phyloP scores from a whole-genome alignment of 192 early-diverging fungal species.

The Dimargaris cristalligena region DNA sequence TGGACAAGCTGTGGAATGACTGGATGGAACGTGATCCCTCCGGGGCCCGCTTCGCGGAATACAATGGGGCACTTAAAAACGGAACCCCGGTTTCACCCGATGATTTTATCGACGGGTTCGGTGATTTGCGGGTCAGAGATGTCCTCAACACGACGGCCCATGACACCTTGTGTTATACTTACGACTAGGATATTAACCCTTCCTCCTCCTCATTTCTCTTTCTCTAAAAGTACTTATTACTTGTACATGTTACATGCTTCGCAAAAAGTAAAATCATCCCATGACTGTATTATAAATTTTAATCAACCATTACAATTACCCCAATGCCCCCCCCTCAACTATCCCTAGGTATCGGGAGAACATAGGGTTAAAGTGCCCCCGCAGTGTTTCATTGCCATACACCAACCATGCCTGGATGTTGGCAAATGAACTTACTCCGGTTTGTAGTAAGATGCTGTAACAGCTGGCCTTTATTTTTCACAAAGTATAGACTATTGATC shows the following conservation, averaged over 20 bases:
- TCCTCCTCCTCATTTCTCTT: background rate
- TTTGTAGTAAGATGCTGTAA: no score
- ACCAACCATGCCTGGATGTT: no score
- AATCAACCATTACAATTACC: no score
- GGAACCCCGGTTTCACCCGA: background rate
- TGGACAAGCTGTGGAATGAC: conserved; percentile 24
- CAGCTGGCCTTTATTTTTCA: no score
- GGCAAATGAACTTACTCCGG: no score
- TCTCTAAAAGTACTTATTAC: no score
- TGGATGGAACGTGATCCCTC: conserved; percentile 11
- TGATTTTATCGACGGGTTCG: background rate
- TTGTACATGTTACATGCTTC: no score
- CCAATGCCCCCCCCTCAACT: no score
- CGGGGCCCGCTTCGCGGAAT: background rate
- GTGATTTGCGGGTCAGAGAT: background rate
- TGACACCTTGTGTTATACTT: background rate
- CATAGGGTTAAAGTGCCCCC: no score
- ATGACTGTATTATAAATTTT: background rate
- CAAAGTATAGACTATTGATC: no score
- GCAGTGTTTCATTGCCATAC: no score
- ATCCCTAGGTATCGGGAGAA: no score
- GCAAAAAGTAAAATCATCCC: background rate
- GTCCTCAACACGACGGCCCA: background rate
- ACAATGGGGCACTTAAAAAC: background rate
- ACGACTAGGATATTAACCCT: background rate